Percentiles rank a stretch among this genome's conserved stretches.
Conservation (phyloP, 768 basidiomycete genomes). For the Auriscalpium vulgare region DNA sequence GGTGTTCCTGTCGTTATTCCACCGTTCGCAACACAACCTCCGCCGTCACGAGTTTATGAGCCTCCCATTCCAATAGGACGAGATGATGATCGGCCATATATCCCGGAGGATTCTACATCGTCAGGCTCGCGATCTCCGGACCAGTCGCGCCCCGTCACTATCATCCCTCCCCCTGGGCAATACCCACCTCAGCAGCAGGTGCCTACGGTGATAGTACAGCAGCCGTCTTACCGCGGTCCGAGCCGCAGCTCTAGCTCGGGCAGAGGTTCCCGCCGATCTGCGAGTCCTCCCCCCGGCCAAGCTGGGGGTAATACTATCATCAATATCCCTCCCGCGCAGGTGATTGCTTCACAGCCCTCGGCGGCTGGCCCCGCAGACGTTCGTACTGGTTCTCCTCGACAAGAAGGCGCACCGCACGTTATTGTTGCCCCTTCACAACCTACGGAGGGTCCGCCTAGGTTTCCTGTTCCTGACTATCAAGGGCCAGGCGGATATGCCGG, state of each 20-base stretch:
- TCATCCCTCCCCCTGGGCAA: not conserved
- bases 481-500: not conserved
- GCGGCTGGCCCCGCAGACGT: not conserved
- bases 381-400: too few relatives aligned
- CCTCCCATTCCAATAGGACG: conserved; percentile 2
- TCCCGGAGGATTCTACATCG: conserved; percentile 4
- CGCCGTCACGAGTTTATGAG: conserved; percentile 2
- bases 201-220: not conserved
- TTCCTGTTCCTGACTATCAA: not conserved
- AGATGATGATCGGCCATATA: not conserved
- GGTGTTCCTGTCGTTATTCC: not conserved
- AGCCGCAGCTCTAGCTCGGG: not conserved
- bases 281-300: not conserved
- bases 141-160: not conserved
- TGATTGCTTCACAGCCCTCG: not conserved
- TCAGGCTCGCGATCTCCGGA: not conserved
- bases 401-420: not conserved
- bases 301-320: conserved; percentile 2
- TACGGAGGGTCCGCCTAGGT: not conserved
- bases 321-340: not conserved
- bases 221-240: not conserved
- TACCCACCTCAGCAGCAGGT: not conserved
- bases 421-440: not conserved
- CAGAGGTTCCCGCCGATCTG: not conserved
- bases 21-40: not conserved